Percentiles rank a stretch among this genome's conserved stretches.
Conservation (phyloP, 2,329 filamentous ascomycete species). For the Chrysoporthe austroafricana region DNA sequence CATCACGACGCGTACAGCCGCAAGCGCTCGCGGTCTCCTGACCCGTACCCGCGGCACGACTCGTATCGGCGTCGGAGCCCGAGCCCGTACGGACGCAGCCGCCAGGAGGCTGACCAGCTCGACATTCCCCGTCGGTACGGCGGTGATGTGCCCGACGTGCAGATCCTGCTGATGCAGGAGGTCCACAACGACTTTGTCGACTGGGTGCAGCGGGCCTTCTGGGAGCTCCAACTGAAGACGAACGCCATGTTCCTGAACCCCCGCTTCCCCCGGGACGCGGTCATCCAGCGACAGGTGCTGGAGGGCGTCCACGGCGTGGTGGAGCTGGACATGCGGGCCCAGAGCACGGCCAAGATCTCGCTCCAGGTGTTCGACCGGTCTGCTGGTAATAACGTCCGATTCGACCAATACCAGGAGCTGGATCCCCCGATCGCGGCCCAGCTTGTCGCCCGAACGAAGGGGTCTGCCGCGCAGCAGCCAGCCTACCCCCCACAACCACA, state of each 20-base stretch:
- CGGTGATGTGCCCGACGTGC: conserved; percentile 82
- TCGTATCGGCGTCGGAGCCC: conserved; percentile 71
- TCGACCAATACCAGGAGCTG: conserved; percentile 85
- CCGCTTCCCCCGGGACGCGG: conserved; percentile 73
- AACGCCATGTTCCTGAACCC: conserved; percentile 82
- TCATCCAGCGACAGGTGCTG: conserved; percentile 83
- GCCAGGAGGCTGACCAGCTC: conserved; percentile 61
- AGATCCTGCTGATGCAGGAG: conserved; percentile 81
- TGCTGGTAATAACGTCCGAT: conserved; percentile 76
- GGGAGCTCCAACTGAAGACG: conserved; percentile 70
- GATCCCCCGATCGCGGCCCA: conserved; percentile 80
- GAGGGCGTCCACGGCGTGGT: conserved; percentile 89
- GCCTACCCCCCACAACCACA: conserved; percentile 36
- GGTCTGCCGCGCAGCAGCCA: conserved; percentile 33
- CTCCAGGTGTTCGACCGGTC: conserved; percentile 86
- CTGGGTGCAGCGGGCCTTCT: conserved; percentile 81
- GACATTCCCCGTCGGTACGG: conserved; percentile 76
- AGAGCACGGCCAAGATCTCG: conserved; percentile 73
- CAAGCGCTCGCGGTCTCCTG: conserved; percentile 70
- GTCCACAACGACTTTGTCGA: conserved; percentile 78
- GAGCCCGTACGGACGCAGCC: conserved; percentile 61
- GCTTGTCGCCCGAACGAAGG: conserved; percentile 74
- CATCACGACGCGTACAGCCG: conserved; percentile 45
- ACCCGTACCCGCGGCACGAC: conserved; percentile 48
- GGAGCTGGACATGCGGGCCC: conserved; percentile 71